phyloP scores from a whole-genome alignment of 2,329 filamentous ascomycete genomes.

The Scedosporium dehoogii region DNA sequence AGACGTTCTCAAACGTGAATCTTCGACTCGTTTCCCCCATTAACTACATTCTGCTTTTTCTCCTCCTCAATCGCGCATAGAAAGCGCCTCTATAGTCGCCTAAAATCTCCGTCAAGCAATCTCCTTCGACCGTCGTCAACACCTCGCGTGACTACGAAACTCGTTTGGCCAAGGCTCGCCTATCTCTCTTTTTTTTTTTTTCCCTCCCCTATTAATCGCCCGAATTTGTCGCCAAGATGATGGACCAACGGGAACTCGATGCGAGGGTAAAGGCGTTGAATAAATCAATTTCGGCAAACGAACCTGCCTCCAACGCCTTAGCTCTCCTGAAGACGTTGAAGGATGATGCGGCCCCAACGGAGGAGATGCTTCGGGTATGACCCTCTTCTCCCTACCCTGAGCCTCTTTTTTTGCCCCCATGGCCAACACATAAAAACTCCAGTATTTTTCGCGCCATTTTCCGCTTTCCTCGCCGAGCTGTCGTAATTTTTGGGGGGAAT shows the following conservation, averaged over 20 bases:
- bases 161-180: not conserved
- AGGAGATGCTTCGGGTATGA: slow-evolving; percentile 75
- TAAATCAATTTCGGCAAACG: slow-evolving; percentile 67
- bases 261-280: slow-evolving; percentile 67
- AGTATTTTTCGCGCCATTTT: not conserved
- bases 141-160: not conserved
- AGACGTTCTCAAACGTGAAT: too few relatives aligned
- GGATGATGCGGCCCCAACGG: slow-evolving; percentile 70
- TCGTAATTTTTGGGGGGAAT: too few relatives aligned
- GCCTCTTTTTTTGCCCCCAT: too few relatives aligned
- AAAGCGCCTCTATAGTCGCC: not conserved
- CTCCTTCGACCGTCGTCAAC: not conserved
- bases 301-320: slow-evolving; percentile 62
- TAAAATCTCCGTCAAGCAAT: not conserved
- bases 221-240: slow-evolving; percentile 20
- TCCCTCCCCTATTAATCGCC: not conserved
- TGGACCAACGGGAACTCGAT: slow-evolving; percentile 78
- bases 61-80: too few relatives aligned
- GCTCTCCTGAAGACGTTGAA: slow-evolving; percentile 69
- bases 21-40: too few relatives aligned
- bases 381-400: not conserved
- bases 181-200: not conserved
- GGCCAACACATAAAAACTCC: too few relatives aligned
- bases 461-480: too few relatives aligned
- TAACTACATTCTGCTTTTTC: too few relatives aligned